Evolutionary conservation across 352 stramenopile genomes (phyloP).

Genomic region (Elongisporangium senticosum): DNA sequence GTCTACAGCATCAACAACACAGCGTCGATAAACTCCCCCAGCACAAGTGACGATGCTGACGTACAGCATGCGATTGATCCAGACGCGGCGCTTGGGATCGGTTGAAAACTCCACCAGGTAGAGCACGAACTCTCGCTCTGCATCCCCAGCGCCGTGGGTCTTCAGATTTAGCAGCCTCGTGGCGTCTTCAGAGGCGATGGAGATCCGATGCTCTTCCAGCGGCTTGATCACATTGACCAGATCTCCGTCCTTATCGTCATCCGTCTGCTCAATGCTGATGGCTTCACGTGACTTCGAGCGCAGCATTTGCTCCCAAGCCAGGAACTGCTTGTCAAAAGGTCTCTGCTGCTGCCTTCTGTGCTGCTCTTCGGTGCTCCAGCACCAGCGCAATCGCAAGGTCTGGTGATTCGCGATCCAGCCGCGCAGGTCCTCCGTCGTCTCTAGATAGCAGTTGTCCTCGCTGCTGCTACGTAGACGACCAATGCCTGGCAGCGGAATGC

Average conservation of each 20-base stretch:
- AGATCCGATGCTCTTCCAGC: constrained; percentile 1
- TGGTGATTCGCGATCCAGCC: constrained; percentile 48
- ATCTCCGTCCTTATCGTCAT: constrained; percentile 1
- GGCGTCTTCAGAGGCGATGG: neutral
- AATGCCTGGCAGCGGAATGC: constrained; percentile 49
- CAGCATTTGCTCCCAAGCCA: constrained; percentile 11
- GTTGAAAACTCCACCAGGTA: constrained; percentile 71
- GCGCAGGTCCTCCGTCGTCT: constrained; percentile 43
- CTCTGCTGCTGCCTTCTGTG: neutral
- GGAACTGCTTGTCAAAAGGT: neutral
- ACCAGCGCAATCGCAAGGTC: constrained; percentile 23
- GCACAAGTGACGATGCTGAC: constrained; percentile 7
- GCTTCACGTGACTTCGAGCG: neutral
- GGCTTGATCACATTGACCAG: constrained; percentile 1
- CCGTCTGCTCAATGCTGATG: neutral
- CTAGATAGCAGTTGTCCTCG: constrained; percentile 19
- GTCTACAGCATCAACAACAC: neutral
- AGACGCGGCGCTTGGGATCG: constrained; percentile 49
- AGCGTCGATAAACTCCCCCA: neutral
- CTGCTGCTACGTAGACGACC: constrained; percentile 14
- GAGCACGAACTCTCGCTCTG: constrained; percentile 45
- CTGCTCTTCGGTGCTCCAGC: constrained; percentile 3
- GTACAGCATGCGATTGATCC: constrained; percentile 66
- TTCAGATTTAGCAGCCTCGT: neutral
- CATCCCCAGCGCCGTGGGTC: constrained; percentile 7